Evolutionary conservation across 306 rosid species (phyloP).

Genomic region (Pyrus bretschneideri): DNA sequence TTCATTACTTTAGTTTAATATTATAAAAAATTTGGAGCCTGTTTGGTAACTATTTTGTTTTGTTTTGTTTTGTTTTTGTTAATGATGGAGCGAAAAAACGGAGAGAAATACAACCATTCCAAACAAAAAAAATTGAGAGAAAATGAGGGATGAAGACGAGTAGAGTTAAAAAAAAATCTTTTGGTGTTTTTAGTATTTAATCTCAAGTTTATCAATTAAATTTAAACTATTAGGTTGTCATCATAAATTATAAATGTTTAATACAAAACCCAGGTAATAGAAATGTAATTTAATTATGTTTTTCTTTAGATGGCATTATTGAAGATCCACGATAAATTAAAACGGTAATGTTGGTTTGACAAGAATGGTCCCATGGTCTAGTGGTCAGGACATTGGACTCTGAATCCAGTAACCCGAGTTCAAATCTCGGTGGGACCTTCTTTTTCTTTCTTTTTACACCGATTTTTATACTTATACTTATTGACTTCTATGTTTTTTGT

Average conservation of each 20-base stretch:
- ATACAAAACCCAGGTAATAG: no score
- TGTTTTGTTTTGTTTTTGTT: no score
- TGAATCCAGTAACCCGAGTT: constrained; percentile 49
- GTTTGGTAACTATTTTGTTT: neutral
- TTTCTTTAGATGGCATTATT: neutral
- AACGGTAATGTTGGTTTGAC: fast-evolving
- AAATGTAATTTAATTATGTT: neutral
- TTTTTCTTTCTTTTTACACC: neutral
- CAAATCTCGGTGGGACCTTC: constrained; percentile 65
- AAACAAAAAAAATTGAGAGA: no score
- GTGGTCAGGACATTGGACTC: constrained; percentile 70
- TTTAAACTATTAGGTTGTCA: neutral
- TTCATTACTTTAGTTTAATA: no score
- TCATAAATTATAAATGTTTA: no score
- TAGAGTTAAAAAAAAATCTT: neutral
- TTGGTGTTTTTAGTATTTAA: neutral
- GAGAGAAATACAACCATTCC: no score
- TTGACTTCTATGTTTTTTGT: no score
- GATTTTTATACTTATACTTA: neutral
- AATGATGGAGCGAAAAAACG: neutral
- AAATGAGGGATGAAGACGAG: neutral
- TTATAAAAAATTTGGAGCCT: no score
- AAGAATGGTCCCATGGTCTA: constrained; percentile 41
- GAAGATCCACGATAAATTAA: fast-evolving
- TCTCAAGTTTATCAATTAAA: neutral